Percentiles rank a stretch among this genome's conserved stretches.
Evolutionary conservation across 331 rosid species (phyloP).

Genomic region (Quercus phellos): DNA sequence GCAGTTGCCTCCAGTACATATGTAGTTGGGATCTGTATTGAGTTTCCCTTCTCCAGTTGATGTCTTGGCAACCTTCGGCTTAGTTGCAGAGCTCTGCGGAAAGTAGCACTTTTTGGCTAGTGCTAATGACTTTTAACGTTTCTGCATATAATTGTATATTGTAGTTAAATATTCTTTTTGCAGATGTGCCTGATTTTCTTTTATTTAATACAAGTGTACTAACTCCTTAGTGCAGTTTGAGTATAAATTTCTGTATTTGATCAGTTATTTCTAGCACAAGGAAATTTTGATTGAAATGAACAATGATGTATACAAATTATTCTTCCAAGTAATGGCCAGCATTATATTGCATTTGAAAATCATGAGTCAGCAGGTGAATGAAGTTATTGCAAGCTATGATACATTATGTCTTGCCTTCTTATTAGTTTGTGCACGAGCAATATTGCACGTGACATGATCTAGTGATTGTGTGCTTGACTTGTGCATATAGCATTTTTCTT

Average conservation of each 20-base stretch:
- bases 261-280: background rate
- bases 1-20: background rate
- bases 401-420: too few relatives aligned
- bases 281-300: background rate
- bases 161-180: background rate
- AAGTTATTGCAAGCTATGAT: too few relatives aligned
- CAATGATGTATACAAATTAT: background rate
- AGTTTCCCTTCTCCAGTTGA: background rate
- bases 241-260: background rate
- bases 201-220: background rate
- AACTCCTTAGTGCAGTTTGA: background rate
- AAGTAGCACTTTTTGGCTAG: background rate
- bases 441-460: too few relatives aligned
- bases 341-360: too few relatives aligned
- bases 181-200: background rate
- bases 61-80: background rate
- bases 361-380: too few relatives aligned
- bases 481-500: too few relatives aligned
- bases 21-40: background rate
- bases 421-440: too few relatives aligned
- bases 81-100: background rate
- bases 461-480: too few relatives aligned
- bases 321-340: background rate
- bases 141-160: conserved; percentile 1
- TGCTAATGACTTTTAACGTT: background rate